Conservation (phyloP, 2,329 filamentous ascomycete species). For the Xylaria sp. region DNA sequence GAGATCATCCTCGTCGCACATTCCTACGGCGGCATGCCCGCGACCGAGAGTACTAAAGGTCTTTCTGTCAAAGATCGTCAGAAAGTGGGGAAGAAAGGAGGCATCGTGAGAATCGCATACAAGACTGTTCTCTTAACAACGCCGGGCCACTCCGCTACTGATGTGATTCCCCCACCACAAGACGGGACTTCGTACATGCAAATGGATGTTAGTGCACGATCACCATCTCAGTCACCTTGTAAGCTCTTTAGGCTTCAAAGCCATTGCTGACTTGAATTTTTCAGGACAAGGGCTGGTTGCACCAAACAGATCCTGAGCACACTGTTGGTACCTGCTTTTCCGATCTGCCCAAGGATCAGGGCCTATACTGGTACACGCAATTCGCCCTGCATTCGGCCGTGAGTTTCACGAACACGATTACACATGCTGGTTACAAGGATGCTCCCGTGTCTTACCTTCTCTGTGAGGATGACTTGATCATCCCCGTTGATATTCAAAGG, state of each 20-base stretch:
- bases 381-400: conserved; percentile 49
- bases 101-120: conserved; percentile 51
- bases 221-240: background rate
- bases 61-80: conserved; percentile 51
- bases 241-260: background rate
- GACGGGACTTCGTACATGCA: conserved; percentile 21
- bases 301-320: conserved; percentile 32
- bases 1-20: conserved; percentile 45
- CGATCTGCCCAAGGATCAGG: conserved; percentile 46
- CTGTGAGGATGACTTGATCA: conserved; percentile 51
- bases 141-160: conserved; percentile 40
- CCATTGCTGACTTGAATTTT: conserved; percentile 4
- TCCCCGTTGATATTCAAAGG: conserved; percentile 51
- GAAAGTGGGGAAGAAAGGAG: conserved; percentile 52
- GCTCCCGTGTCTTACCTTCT: conserved; percentile 55
- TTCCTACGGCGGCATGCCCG: conserved; percentile 46
- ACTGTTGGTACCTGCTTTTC: conserved; percentile 43
- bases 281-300: conserved; percentile 48
- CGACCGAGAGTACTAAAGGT: conserved; percentile 50
- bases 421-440: conserved; percentile 55
- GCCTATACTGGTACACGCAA: background rate
- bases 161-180: conserved; percentile 1
- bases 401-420: conserved; percentile 51
- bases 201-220: conserved; percentile 27
- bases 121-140: conserved; percentile 45